Conservation (phyloP, 2,329 filamentous ascomycete genomes). For the Penicillium sp. region DNA sequence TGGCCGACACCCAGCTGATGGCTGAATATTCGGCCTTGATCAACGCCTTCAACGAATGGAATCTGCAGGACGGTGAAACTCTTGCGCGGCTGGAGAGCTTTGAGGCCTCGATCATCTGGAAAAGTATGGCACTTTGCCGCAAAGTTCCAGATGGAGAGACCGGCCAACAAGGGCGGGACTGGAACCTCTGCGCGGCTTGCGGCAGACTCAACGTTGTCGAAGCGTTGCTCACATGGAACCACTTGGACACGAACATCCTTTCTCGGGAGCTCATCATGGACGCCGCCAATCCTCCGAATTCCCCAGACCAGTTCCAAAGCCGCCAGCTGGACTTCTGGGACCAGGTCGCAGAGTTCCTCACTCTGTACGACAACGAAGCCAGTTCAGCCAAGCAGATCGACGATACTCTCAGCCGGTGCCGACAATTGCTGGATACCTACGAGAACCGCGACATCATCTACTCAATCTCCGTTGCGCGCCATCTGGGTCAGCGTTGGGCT, state of each 20-base stretch:
- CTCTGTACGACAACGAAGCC: slow-evolving; percentile 62
- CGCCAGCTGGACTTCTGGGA: slow-evolving; percentile 82
- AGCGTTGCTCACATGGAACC: slow-evolving; percentile 71
- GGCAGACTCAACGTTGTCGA: slow-evolving; percentile 76
- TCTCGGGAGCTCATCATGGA: slow-evolving; percentile 45
- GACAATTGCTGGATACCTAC: slow-evolving; percentile 71
- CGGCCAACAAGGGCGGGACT: slow-evolving; percentile 47
- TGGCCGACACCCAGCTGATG: slow-evolving; percentile 60
- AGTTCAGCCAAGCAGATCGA: slow-evolving; percentile 61
- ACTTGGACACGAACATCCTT: slow-evolving; percentile 55
- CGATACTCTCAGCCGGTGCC: slow-evolving; percentile 64
- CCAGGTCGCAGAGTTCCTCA: slow-evolving; percentile 70
- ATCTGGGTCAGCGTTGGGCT: slow-evolving; percentile 67
- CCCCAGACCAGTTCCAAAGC: slow-evolving; percentile 55
- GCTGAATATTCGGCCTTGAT: slow-evolving; percentile 69
- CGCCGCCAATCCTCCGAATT: slow-evolving; percentile 35
- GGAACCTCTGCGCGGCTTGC: slow-evolving; percentile 64
- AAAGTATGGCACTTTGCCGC: slow-evolving; percentile 57
- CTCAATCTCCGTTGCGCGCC: slow-evolving; percentile 77
- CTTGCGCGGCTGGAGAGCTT: slow-evolving; percentile 50
- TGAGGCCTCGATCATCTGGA: slow-evolving; percentile 63
- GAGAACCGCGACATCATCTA: slow-evolving; percentile 92
- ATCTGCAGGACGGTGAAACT: slow-evolving; percentile 40
- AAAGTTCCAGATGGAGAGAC: slow-evolving; percentile 39
- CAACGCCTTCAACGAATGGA: slow-evolving; percentile 44